Evolutionary conservation across 306 rosid genomes (phyloP).

Genomic region (Cucumis melo): DNA sequence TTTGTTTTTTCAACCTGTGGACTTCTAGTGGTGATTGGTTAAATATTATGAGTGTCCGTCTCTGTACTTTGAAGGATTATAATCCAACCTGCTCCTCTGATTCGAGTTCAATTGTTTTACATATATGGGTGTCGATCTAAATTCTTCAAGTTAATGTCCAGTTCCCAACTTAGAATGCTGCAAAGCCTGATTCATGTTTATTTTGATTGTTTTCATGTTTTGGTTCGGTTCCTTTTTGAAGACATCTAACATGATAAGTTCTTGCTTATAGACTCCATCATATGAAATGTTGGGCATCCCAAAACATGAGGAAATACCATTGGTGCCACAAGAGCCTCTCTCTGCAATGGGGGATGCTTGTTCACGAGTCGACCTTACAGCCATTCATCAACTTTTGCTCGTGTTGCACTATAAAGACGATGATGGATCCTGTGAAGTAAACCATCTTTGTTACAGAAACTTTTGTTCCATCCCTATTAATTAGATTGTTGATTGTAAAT

Average conservation of each 20-base stretch:
- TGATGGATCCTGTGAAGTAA: constrained; percentile 64
- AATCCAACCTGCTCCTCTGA: neutral
- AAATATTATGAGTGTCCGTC: neutral
- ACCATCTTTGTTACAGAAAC: neutral
- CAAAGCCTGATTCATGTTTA: neutral
- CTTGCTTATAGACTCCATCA: constrained; percentile 41
- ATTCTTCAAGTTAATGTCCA: neutral
- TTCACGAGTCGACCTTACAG: constrained; percentile 62
- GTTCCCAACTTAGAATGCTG: neutral
- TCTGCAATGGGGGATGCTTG: constrained; percentile 68
- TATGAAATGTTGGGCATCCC: constrained; percentile 57
- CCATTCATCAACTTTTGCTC: constrained; percentile 62
- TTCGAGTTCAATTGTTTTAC: neutral
- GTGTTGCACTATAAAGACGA: constrained; percentile 50
- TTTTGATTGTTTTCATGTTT: neutral
- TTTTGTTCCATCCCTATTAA: neutral
- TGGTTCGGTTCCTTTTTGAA: neutral
- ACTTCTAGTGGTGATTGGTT: neutral
- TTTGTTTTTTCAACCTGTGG: neutral
- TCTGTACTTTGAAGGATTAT: neutral
- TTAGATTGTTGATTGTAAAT: neutral
- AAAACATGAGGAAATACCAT: constrained; percentile 46
- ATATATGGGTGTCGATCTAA: neutral
- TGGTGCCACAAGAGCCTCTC: constrained; percentile 40
- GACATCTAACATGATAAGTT: neutral